Evolutionary conservation across 208 protist genomes (phyloP).

Genomic region (Trypanosoma scelopori): DNA sequence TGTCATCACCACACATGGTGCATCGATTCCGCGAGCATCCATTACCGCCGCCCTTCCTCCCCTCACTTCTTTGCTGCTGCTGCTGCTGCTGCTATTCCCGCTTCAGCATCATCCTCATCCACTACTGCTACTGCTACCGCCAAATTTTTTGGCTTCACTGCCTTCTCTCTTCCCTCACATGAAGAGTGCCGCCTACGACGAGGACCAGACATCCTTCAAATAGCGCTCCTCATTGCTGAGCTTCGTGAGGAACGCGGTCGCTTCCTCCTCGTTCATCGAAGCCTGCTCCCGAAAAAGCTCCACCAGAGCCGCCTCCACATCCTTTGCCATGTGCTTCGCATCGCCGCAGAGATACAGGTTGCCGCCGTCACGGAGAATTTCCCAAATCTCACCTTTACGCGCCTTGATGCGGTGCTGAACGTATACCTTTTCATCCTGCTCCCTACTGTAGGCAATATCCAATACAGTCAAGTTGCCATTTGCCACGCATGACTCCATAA

Average conservation of each 20-base stretch:
- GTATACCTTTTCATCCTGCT: constrained; percentile 83
- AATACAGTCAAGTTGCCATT: constrained; percentile 65
- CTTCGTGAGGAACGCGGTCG: constrained; percentile 51
- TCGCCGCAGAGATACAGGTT: constrained; percentile 93
- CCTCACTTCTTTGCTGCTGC: too few species aligned
- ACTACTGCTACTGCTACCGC: neutral
- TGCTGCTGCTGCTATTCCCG: too few species aligned
- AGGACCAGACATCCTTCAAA: constrained; percentile 87
- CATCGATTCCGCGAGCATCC: too few species aligned
- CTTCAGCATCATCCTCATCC: too few species aligned
- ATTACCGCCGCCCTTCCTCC: too few species aligned
- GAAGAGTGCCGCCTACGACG: constrained; percentile 35
- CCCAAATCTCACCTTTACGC: constrained; percentile 63
- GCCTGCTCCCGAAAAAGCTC: constrained; percentile 50
- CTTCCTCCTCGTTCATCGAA: constrained; percentile 41
- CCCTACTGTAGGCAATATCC: constrained; percentile 85
- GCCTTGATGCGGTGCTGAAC: constrained; percentile 88
- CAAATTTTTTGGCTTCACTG: constrained; percentile 3
- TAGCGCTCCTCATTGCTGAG: constrained; percentile 68
- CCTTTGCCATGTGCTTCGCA: constrained; percentile 89
- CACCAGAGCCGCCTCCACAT: constrained; percentile 79
- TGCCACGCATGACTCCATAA: constrained; percentile 59
- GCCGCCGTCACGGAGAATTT: constrained; percentile 62
- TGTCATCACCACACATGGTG: too few species aligned
- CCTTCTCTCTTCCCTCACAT: neutral